phyloP scores from a whole-genome alignment of 768 basidiomycete species.

The Serendipita sp. region DNA sequence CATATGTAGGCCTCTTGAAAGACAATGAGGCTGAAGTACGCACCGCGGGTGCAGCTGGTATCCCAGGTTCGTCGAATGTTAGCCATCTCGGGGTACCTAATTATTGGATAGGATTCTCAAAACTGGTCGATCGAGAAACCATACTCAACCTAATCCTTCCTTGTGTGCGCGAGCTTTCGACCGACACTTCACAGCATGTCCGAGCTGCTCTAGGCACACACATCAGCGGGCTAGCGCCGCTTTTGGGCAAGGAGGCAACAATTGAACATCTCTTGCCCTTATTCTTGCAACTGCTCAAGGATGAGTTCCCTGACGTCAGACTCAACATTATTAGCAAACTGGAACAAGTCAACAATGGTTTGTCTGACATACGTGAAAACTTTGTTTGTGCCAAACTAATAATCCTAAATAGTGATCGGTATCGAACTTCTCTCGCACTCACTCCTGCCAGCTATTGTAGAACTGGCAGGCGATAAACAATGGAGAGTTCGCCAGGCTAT shows the following conservation, averaged over 20 bases:
- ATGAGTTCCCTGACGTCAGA: slow-evolving; percentile 96
- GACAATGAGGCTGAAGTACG: slow-evolving; percentile 98
- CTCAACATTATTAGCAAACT: slow-evolving; percentile 97
- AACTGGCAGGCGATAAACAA: slow-evolving; percentile 97
- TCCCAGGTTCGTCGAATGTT: slow-evolving; percentile 57
- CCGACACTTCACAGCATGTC: slow-evolving; percentile 92
- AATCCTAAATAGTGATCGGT: slow-evolving; percentile 60
- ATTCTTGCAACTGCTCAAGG: slow-evolving; percentile 91
- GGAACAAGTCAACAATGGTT: slow-evolving; percentile 85
- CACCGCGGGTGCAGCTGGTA: slow-evolving; percentile 88
- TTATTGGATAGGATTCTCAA: slow-evolving; percentile 63
- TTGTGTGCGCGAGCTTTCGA: slow-evolving; percentile 83
- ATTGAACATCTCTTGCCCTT: slow-evolving; percentile 92
- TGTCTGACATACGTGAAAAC: slow-evolving; percentile 14
- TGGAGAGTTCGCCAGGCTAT: slow-evolving; percentile 99
- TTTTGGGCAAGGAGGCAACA: slow-evolving; percentile 83
- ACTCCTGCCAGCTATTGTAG: slow-evolving; percentile 91
- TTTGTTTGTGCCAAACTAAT: not conserved
- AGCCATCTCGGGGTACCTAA: not conserved
- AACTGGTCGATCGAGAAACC: slow-evolving; percentile 81
- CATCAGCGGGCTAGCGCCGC: slow-evolving; percentile 88
- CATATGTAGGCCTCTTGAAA: slow-evolving; percentile 85
- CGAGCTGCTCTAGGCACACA: slow-evolving; percentile 91
- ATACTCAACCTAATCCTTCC: slow-evolving; percentile 87
- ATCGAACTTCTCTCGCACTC: slow-evolving; percentile 89